Conservation (phyloP, 2,329 filamentous ascomycete species). For the Trichoderma asperellum region DNA sequence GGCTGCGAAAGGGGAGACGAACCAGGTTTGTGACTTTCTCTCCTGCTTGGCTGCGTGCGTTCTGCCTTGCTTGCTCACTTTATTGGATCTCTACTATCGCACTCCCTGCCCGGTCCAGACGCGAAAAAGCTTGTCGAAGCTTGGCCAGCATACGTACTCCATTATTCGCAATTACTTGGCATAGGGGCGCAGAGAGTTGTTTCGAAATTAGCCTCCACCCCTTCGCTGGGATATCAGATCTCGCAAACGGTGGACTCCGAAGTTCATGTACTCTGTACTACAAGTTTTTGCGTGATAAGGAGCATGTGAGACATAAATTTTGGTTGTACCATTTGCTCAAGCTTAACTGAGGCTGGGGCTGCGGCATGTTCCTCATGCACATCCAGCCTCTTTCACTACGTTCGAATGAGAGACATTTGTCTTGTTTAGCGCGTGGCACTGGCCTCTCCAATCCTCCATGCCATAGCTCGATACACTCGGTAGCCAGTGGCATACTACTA, state of each 20-base stretch:
- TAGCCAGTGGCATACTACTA: background rate
- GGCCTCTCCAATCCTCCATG: background rate
- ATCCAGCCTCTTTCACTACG: background rate
- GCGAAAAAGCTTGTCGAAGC: constrained; percentile 18
- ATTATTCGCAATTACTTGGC: constrained; percentile 3
- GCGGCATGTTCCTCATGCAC: background rate
- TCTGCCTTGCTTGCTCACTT: background rate
- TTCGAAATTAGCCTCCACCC: constrained; percentile 22
- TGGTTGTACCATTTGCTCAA: background rate
- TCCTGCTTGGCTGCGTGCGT: background rate
- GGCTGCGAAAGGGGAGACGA: constrained; percentile 8
- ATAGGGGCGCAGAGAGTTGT: constrained; percentile 18
- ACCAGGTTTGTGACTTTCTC: background rate
- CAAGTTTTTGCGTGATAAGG: background rate
- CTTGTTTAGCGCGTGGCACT: background rate
- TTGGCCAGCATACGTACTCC: background rate
- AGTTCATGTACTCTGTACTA: background rate
- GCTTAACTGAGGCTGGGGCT: constrained; percentile 8
- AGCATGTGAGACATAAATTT: background rate
- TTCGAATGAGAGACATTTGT: background rate
- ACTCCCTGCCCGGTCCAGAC: constrained; percentile 12
- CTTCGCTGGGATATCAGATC: constrained; percentile 15
- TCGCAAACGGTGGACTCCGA: constrained; percentile 2
- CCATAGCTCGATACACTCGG: background rate
- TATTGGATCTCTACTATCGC: background rate